A percentile compares a stretch with the other conserved stretches of the same genome.
Conservation (phyloP, 768 basidiomycete genomes). For the Leccinum boreale region DNA sequence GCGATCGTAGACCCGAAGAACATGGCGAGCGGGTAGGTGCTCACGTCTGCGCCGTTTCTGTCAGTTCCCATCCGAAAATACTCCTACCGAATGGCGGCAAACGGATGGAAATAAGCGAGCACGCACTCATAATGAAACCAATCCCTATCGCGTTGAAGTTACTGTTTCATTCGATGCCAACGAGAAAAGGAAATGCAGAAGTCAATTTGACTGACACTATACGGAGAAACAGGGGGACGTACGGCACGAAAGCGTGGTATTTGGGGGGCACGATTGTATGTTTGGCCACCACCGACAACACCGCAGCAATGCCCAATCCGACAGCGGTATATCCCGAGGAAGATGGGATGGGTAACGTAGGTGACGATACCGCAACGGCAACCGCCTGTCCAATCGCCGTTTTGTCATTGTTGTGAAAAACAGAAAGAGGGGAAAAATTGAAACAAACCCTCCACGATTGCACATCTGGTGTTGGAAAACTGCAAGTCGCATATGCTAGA, state of each 20-base stretch:
- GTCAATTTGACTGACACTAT: not conserved
- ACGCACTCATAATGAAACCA: not conserved
- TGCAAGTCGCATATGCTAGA: conserved; percentile 12
- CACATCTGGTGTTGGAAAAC: conserved; percentile 24
- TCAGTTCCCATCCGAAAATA: not conserved
- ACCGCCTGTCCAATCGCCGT: conserved; percentile 8
- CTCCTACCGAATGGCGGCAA: not conserved
- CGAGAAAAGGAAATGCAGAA: not conserved
- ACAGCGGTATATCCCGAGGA: conserved; percentile 60
- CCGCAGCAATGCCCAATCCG: conserved; percentile 44
- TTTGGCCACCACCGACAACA: conserved; percentile 44
- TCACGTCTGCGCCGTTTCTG: conserved; percentile 10
- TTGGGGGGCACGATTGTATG: conserved; percentile 21
- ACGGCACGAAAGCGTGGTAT: conserved; percentile 23
- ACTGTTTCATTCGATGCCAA: not conserved
- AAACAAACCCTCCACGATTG: conserved; percentile 21
- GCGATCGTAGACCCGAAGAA: conserved; percentile 24
- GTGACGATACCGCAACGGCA: conserved; percentile 20
- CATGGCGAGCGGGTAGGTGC: conserved; percentile 25
- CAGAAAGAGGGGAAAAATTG: not conserved
- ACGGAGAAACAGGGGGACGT: not conserved
- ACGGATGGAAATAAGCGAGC: too few relatives aligned
- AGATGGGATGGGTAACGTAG: conserved; percentile 39
- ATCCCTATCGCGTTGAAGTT: conserved; percentile 30
- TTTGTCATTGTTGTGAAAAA: not conserved